A percentile compares a stretch with the other conserved stretches of the same genome.
These are phyloP conservation scores for Vigna mungo DNA, from an alignment of 306 rosid genomes.

Conservation along the genomic window DNA sequence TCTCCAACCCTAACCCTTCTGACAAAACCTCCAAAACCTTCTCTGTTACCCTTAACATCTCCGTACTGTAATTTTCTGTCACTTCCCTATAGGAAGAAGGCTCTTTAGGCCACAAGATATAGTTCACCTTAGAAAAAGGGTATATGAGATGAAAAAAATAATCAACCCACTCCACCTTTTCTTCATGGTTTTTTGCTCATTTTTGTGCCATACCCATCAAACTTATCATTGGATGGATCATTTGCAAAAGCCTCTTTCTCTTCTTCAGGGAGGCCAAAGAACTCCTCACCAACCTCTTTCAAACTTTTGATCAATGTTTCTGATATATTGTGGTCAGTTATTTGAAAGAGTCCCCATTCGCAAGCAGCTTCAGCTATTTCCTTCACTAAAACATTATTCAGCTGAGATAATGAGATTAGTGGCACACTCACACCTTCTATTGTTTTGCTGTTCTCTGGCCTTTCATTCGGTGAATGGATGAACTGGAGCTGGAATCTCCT, in stretches of 20 bases:
- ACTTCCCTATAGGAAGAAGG: conserved; percentile 68
- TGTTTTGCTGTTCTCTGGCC: conserved; percentile 49
- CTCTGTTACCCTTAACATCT: conserved; percentile 50
- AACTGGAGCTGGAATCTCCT: conserved; percentile 50
- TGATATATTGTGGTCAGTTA: conserved; percentile 63
- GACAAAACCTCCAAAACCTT: conserved; percentile 58
- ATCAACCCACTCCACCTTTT: conserved; percentile 74
- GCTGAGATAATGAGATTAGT: conserved; percentile 41
- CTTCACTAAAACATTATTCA: conserved; percentile 37
- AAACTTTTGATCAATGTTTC: conserved; percentile 51
- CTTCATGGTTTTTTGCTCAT: conserved; percentile 63
- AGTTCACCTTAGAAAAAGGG: conserved; percentile 60
- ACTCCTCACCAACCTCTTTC: conserved; percentile 58
- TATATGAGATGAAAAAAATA: conserved; percentile 62
- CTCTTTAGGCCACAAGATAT: conserved; percentile 56
- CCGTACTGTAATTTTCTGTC: conserved; percentile 58
- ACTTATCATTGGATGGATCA: conserved; percentile 59
- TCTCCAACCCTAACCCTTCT: conserved; percentile 61
- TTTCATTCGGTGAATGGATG: conserved; percentile 42
- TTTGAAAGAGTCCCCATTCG: conserved; percentile 63
- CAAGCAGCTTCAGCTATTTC: conserved; percentile 44
- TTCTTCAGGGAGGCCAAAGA: conserved; percentile 58
- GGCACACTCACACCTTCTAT: conserved; percentile 47
- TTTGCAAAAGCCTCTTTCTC: conserved; percentile 67
- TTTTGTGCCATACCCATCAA: conserved; percentile 74